Evolutionary conservation across 768 basidiomycete genomes (phyloP).

Genomic region (Trametes gibbosa): DNA sequence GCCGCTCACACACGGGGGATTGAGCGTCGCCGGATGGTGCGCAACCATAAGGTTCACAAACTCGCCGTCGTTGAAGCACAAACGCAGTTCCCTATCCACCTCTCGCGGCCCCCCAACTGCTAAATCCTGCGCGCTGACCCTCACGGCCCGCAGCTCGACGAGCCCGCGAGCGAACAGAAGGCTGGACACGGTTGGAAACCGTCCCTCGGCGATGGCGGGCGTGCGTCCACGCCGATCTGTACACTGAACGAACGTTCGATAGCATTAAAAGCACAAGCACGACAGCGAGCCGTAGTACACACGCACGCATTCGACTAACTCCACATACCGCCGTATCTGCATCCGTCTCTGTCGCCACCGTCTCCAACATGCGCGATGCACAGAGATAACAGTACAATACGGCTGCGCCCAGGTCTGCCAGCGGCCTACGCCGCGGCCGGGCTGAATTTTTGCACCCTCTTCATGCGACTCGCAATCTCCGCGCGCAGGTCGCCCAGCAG

Average conservation of each 20-base stretch:
- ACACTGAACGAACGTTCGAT: too few relatives aligned
- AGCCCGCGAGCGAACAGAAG: not conserved
- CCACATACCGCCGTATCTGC: too few relatives aligned
- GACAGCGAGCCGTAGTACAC: not conserved
- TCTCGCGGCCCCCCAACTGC: not conserved
- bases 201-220: too few relatives aligned
- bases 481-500: constrained; percentile 52
- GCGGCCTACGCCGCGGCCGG: constrained; percentile 26
- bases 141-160: not conserved
- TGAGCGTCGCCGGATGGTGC: not conserved
- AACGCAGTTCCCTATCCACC: not conserved
- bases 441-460: constrained; percentile 66
- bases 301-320: too few relatives aligned
- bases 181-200: too few relatives aligned
- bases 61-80: not conserved
- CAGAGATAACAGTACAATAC: too few relatives aligned
- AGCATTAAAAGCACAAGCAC: not conserved
- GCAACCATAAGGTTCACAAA: not conserved
- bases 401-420: too few relatives aligned
- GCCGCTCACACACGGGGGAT: not conserved
- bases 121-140: not conserved
- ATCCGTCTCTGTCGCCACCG: not conserved
- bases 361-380: too few relatives aligned
- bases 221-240: too few relatives aligned
- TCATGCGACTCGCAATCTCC: constrained; percentile 61